These are phyloP conservation scores for Aureobasidium pullulans DNA, from an alignment of 2,329 filamentous ascomycete genomes.

Conservation along the genomic window DNA sequence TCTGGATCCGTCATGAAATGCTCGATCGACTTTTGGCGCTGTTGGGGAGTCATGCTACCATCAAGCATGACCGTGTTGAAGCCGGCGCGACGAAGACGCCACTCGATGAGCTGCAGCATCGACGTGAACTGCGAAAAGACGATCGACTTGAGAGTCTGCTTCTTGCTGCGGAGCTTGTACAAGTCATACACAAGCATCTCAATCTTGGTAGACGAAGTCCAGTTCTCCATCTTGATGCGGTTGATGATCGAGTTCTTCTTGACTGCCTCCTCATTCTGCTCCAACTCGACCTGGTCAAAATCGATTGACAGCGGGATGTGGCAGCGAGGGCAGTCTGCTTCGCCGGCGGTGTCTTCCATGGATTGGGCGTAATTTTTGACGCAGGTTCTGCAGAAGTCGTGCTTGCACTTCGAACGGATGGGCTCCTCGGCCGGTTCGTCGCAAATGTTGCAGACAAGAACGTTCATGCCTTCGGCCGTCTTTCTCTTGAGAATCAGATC, in stretches of 20 bases:
- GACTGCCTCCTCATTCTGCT: conserved; percentile 76
- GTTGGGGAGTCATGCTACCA: conserved; percentile 90
- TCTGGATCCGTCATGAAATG: conserved; percentile 94
- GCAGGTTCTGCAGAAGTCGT: conserved; percentile 83
- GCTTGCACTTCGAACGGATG: conserved; percentile 82
- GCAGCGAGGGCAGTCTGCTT: conserved; percentile 76
- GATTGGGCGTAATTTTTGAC: conserved; percentile 74
- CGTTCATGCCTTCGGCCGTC: conserved; percentile 76
- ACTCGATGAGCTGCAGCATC: conserved; percentile 95
- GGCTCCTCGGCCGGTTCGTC: conserved; percentile 95
- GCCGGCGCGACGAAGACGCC: conserved; percentile 90
- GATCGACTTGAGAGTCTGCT: conserved; percentile 90
- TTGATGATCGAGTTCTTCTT: conserved; percentile 99
- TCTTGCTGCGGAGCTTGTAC: conserved; percentile 84
- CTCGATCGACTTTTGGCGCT: conserved; percentile 88
- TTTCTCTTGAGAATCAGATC: conserved; percentile 90
- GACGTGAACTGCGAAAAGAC: conserved; percentile 97
- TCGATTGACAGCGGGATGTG: conserved; percentile 88
- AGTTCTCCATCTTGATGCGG: conserved; percentile 96
- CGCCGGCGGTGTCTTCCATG: conserved; percentile 55
- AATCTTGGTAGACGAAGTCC: conserved; percentile 97
- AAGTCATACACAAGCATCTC: conserved; percentile 92
- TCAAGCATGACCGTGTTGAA: conserved; percentile 98
- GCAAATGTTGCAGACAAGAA: conserved; percentile 88
- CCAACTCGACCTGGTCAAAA: conserved; percentile 88